Percentiles rank a stretch among this genome's conserved stretches.
These are phyloP conservation scores for Helianthus tuberosus DNA, from an alignment of 129 eudicot species.

Conservation along the genomic window DNA sequence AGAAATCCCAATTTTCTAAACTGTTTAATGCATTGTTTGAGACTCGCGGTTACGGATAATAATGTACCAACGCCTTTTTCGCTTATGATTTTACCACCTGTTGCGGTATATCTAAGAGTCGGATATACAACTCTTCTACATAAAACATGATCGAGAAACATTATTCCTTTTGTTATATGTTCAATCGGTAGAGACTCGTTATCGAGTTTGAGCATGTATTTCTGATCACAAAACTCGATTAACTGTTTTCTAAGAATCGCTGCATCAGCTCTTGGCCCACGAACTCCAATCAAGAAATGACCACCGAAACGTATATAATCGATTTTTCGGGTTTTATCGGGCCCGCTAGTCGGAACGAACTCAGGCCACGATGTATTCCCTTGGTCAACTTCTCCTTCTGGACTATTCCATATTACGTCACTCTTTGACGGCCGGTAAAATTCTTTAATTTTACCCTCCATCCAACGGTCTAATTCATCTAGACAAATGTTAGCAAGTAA, in stretches of 20 bases:
- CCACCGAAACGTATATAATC: conserved; percentile 90
- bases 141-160: conserved; percentile 90
- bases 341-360: conserved; percentile 94
- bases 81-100: conserved; percentile 83
- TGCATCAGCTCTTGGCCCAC: conserved; percentile 96
- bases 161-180: conserved; percentile 86
- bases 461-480: conserved; percentile 80
- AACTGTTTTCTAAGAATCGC: conserved; percentile 65
- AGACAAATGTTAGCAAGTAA: conserved; percentile 77
- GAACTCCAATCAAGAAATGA: conserved; percentile 84
- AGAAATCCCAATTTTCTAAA: conserved; percentile 71
- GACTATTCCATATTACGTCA: conserved; percentile 84
- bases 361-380: conserved; percentile 99
- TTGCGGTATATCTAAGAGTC: conserved; percentile 94
- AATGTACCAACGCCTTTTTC: conserved; percentile 95
- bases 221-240: conserved; percentile 77
- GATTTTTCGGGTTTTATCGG: conserved; percentile 80
- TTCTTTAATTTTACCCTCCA: conserved; percentile 74
- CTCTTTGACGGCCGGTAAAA: conserved; percentile 71
- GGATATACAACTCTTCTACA: conserved; percentile 88
- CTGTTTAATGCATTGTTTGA: conserved; percentile 85
- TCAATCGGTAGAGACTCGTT: conserved; percentile 83
- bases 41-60: conserved; percentile 91
- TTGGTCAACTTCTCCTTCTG: conserved; percentile 67
- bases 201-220: conserved; percentile 68